Conservation (phyloP, 257 asterid species). For the Verbena officinalis region DNA sequence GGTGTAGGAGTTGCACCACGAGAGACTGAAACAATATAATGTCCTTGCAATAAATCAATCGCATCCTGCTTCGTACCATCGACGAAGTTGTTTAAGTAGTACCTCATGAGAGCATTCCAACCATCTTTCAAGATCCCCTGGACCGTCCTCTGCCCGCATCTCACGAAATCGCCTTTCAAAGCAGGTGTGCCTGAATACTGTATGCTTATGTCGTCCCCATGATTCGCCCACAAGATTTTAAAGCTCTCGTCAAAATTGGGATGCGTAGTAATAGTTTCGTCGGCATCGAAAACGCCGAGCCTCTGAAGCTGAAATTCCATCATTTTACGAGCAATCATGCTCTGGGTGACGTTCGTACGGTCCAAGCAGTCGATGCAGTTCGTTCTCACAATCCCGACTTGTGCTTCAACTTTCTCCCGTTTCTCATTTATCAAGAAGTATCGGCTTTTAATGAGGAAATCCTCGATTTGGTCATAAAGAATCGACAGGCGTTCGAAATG, state of each 20-base stretch:
- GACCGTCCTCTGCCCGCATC: conserved; percentile 83
- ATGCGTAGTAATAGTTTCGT: conserved; percentile 80
- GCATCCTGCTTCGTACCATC: conserved; percentile 99
- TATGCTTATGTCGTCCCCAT: conserved; percentile 96
- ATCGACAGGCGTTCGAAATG: conserved; percentile 95
- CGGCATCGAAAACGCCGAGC: conserved; percentile 90
- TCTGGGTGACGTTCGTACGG: conserved; percentile 99
- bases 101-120: conserved; percentile 86
- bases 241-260: conserved; percentile 81
- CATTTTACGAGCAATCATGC: conserved; percentile 97
- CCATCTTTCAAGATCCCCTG: conserved; percentile 90
- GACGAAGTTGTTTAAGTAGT: conserved; percentile 90
- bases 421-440: conserved; percentile 89
- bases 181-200: conserved; percentile 99
- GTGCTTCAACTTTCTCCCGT: conserved; percentile 85
- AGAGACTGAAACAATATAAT: conserved; percentile 78
- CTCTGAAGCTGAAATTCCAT: conserved; percentile 91
- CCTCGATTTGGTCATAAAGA: conserved; percentile 90
- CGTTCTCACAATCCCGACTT: conserved; percentile 87
- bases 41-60: conserved; percentile 88
- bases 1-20: conserved; percentile 69
- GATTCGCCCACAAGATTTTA: conserved; percentile 96
- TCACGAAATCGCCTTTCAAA: conserved; percentile 95
- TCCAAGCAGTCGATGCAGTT: conserved; percentile 98
- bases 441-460: conserved; percentile 93